Evolutionary conservation across 129 eudicot genomes (phyloP).

Genomic region (Pseudognaphalium luteoalbum): DNA sequence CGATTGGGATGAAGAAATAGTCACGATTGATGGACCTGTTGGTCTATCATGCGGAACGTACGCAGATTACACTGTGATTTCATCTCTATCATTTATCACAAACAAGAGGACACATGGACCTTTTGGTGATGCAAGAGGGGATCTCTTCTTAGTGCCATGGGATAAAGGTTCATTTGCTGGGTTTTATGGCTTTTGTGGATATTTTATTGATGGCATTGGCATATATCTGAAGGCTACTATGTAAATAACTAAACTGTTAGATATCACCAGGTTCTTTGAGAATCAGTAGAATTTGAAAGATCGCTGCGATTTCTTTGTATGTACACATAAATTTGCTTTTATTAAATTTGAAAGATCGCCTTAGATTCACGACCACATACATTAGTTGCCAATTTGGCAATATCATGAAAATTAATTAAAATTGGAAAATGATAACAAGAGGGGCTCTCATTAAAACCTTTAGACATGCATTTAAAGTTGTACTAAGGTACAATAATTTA

Average conservation of each 20-base stretch:
- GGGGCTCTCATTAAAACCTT: no score
- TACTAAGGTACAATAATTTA: no score
- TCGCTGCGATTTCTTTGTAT: no score
- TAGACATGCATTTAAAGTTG: no score
- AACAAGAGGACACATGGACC: conserved; percentile 21
- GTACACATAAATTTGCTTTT: no score
- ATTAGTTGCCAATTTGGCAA: no score
- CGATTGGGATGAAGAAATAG: conserved; percentile 19
- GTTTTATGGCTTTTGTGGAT: conserved; percentile 19
- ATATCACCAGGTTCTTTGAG: no score
- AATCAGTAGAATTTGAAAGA: no score
- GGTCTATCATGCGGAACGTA: conserved; percentile 8
- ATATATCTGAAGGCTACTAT: conserved; percentile 14
- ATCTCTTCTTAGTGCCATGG: conserved; percentile 14
- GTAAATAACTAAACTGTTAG: background rate
- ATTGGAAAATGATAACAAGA: no score
- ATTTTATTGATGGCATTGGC: conserved; percentile 25
- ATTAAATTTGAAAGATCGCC: no score
- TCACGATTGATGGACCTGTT: conserved; percentile 15
- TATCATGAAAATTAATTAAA: no score
- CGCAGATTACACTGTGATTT: conserved; percentile 1
- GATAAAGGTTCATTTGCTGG: conserved; percentile 28
- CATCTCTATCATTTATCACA: conserved; percentile 18
- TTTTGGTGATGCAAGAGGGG: conserved; percentile 22
- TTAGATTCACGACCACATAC: no score